Conservation (phyloP, 2,329 filamentous ascomycete species). For the Xylariaceae sp. region DNA sequence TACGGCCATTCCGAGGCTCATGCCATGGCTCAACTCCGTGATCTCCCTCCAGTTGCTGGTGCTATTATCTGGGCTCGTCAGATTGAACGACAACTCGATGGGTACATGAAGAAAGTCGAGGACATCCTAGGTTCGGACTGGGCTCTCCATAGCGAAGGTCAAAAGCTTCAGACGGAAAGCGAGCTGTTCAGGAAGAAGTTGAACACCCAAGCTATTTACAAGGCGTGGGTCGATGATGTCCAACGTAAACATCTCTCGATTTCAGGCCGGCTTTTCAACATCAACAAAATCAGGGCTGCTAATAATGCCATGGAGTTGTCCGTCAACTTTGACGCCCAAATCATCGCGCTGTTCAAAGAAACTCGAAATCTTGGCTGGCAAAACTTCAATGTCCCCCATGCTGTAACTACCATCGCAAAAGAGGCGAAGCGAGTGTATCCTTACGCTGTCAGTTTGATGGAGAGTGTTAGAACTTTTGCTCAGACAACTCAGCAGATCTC, state of each 20-base stretch:
- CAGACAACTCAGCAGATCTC: constrained; percentile 82
- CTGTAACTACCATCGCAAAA: constrained; percentile 92
- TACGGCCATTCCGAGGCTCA: constrained; percentile 98
- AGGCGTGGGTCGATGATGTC: constrained; percentile 91
- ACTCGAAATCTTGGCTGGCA: constrained; percentile 94
- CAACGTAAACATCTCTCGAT: constrained; percentile 85
- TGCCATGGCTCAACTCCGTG: constrained; percentile 94
- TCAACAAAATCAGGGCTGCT: constrained; percentile 80
- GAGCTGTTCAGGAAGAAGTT: constrained; percentile 94
- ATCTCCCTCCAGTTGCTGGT: constrained; percentile 90
- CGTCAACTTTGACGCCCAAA: constrained; percentile 95
- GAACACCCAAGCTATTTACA: constrained; percentile 87
- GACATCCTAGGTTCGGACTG: constrained; percentile 93
- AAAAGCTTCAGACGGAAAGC: constrained; percentile 87
- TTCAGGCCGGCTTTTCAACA: constrained; percentile 84
- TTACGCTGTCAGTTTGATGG: constrained; percentile 96
- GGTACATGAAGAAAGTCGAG: constrained; percentile 99
- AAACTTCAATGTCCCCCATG: constrained; percentile 88
- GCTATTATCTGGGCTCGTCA: constrained; percentile 97
- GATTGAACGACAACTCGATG: constrained; percentile 91
- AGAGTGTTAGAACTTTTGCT: constrained; percentile 89
- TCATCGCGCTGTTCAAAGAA: constrained; percentile 98
- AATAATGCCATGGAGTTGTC: constrained; percentile 82
- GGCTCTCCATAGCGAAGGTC: constrained; percentile 89
- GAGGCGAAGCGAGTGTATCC: constrained; percentile 98